phyloP scores from a whole-genome alignment of 257 asterid species.

The Nicotiana otophora region DNA sequence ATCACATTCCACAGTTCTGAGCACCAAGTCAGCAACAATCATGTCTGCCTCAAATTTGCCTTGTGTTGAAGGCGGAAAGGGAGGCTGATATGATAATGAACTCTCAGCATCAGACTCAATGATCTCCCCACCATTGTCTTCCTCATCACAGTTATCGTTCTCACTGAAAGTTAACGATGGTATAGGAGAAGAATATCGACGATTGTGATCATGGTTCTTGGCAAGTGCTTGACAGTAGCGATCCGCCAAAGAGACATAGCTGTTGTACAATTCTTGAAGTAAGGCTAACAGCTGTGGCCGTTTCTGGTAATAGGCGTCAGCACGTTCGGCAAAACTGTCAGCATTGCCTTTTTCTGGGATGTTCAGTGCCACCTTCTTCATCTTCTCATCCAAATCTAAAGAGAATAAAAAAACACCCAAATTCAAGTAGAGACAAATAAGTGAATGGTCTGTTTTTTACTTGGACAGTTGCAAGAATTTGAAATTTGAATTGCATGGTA shows the following conservation, averaged over 20 bases:
- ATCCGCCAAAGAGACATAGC: constrained; percentile 73
- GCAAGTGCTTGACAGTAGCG: constrained; percentile 74
- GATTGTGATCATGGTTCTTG: constrained; percentile 40
- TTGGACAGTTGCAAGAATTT: neutral
- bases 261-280: constrained; percentile 72
- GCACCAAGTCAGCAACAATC: constrained; percentile 64
- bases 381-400: constrained; percentile 82
- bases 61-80: neutral
- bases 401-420: neutral
- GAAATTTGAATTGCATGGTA: neutral
- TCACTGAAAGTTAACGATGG: constrained; percentile 31
- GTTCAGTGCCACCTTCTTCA: constrained; percentile 49
- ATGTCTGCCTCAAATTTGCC: constrained; percentile 41
- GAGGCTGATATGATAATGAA: constrained; percentile 53
- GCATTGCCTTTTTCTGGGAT: constrained; percentile 32
- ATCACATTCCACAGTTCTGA: constrained; percentile 67
- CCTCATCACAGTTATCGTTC: constrained; percentile 27
- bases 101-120: constrained; percentile 82
- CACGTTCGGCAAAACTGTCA: constrained; percentile 68
- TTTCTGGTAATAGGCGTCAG: constrained; percentile 69
- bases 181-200: constrained; percentile 49
- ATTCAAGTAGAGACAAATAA: neutral
- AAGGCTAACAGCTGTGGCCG: constrained; percentile 78
- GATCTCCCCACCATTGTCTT: constrained; percentile 36
- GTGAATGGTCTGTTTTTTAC: neutral